Conservation (phyloP, 148 eudicot genomes). For the Arctostaphylos glauca region DNA sequence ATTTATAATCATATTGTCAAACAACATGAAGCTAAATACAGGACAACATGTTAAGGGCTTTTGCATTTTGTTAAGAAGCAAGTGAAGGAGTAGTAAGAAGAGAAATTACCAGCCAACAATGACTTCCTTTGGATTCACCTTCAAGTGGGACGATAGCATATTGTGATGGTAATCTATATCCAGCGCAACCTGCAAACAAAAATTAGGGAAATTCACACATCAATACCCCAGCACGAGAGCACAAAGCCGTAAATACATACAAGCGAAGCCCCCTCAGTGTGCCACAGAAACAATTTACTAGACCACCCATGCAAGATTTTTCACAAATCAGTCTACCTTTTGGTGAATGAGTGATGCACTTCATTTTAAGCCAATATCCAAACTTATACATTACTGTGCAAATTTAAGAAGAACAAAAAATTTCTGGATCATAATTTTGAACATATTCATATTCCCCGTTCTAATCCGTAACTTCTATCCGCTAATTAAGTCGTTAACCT, state of each 20-base stretch:
- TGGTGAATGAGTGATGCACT: neutral
- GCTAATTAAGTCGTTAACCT: neutral
- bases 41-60: neutral
- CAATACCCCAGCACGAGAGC: too few species aligned
- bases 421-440: neutral
- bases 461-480: neutral
- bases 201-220: neutral
- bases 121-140: constrained; percentile 96
- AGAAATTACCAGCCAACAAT: constrained; percentile 90
- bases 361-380: neutral
- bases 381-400: neutral
- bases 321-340: neutral
- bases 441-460: neutral
- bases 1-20: neutral
- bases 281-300: neutral
- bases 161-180: constrained; percentile 96
- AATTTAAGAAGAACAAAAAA: neutral
- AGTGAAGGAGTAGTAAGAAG: neutral
- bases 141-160: constrained; percentile 83
- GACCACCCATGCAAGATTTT: neutral
- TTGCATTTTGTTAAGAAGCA: neutral
- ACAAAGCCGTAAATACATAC: neutral
- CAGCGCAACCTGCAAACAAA: constrained; percentile 68
- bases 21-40: neutral
- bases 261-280: neutral